These are phyloP conservation scores for Pseudogymnoascus sp. DNA, from an alignment of 2,329 filamentous ascomycete genomes.

Conservation along the genomic window DNA sequence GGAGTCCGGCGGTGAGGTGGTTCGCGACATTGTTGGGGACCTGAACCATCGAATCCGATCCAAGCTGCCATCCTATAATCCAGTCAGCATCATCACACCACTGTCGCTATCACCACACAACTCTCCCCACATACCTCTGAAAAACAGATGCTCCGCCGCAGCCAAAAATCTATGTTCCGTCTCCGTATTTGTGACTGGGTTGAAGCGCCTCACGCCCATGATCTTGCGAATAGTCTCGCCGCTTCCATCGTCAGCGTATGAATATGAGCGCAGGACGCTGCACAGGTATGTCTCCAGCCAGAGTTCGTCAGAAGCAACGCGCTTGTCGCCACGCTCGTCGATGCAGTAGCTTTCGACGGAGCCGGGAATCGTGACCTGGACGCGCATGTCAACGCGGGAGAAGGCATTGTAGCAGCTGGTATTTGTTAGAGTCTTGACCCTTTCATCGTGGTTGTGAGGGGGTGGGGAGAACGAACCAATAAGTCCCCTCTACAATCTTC, in stretches of 20 bases:
- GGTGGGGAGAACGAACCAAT: conserved; percentile 57
- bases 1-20: conserved; percentile 84
- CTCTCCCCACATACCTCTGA: conserved; percentile 56
- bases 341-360: conserved; percentile 96
- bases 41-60: conserved; percentile 93
- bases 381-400: conserved; percentile 94
- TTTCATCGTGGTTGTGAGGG: background rate
- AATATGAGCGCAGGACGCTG: conserved; percentile 87
- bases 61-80: conserved; percentile 75
- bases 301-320: conserved; percentile 83
- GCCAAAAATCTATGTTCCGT: conserved; percentile 94
- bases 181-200: conserved; percentile 96
- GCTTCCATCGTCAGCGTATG: conserved; percentile 91
- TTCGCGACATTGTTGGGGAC: conserved; percentile 96
- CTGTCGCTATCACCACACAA: background rate
- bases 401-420: conserved; percentile 94
- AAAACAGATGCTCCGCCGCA: conserved; percentile 90
- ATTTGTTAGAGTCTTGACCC: conserved; percentile 21
- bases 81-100: conserved; percentile 16
- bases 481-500: conserved; percentile 89
- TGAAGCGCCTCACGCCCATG: conserved; percentile 93
- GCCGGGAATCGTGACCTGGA: conserved; percentile 94
- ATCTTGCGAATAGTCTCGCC: conserved; percentile 95
- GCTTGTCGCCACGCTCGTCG: conserved; percentile 91
- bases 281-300: conserved; percentile 98